phyloP scores from a whole-genome alignment of 2,329 filamentous ascomycete species.

The Grosmannia penicillata region DNA sequence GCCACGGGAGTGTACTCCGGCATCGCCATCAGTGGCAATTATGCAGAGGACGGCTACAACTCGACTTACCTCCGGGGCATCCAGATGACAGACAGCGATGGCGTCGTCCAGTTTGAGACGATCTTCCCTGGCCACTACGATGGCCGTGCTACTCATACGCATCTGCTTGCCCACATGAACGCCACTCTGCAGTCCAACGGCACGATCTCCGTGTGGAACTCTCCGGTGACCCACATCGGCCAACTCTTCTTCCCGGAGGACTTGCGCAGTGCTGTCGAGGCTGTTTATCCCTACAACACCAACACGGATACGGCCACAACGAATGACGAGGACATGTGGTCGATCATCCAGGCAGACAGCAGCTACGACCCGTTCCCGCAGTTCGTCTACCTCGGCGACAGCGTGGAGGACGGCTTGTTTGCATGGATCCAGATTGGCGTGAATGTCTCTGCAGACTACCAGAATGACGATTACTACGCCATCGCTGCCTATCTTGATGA shows the following conservation, averaged over 20 bases:
- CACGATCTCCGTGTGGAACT: slow-evolving; percentile 31
- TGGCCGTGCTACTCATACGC: slow-evolving; percentile 22
- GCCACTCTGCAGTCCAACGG: slow-evolving; percentile 28
- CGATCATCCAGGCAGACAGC: slow-evolving; percentile 25
- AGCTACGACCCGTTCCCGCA: slow-evolving; percentile 32
- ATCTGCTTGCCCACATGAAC: slow-evolving; percentile 14
- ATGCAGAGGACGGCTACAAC: slow-evolving; percentile 18
- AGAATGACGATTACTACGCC: slow-evolving; percentile 33
- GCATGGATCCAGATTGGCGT: slow-evolving; percentile 36
- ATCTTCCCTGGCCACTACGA: slow-evolving; percentile 30
- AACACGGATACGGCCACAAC: slow-evolving; percentile 26
- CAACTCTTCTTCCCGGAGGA: slow-evolving; percentile 46
- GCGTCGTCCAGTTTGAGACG: slow-evolving; percentile 25
- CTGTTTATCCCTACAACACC: slow-evolving; percentile 25
- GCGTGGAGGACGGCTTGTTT: slow-evolving; percentile 30
- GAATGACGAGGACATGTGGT: slow-evolving; percentile 27
- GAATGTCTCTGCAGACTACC: slow-evolving; percentile 21
- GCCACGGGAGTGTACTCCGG: slow-evolving; percentile 26
- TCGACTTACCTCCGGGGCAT: slow-evolving; percentile 28
- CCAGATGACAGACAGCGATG: slow-evolving; percentile 24
- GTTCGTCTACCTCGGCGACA: slow-evolving; percentile 39
- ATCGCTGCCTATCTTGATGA: slow-evolving; percentile 8
- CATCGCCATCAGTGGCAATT: slow-evolving; percentile 16
- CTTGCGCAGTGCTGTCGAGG: slow-evolving; percentile 33
- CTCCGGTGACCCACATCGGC: slow-evolving; percentile 34